Evolutionary conservation across 163 green algal species (phyloP).

Genomic region (Scenedesmus sp.): DNA sequence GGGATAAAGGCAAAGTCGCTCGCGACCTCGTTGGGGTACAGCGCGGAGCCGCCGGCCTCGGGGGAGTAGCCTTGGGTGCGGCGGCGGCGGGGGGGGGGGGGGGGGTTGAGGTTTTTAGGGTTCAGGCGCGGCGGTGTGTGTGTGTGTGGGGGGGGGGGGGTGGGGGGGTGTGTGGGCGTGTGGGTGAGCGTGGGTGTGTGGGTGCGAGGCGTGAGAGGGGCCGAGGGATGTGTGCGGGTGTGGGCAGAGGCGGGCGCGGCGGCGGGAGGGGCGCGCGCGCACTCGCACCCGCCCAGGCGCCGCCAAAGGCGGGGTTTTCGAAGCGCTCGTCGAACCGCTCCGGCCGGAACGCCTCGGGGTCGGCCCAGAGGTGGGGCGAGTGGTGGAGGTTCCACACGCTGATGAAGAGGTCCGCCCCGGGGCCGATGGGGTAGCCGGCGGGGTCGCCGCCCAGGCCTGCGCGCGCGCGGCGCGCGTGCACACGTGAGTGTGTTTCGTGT

Average conservation of each 20-base stretch:
- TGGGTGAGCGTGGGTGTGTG: no score
- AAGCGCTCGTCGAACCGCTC: slow-evolving; percentile 84
- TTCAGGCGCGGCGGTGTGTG: no score
- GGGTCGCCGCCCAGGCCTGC: slow-evolving; percentile 32
- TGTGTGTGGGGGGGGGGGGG: no score
- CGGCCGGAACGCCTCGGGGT: slow-evolving; percentile 91
- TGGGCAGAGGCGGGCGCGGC: no score
- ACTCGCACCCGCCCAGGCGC: slow-evolving; percentile 72
- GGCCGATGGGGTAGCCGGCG: slow-evolving; percentile 83
- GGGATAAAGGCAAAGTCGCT: slow-evolving; percentile 98
- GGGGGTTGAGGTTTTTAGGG: no score
- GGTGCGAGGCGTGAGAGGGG: no score
- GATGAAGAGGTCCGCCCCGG: slow-evolving; percentile 97
- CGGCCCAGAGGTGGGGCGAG: slow-evolving; percentile 87
- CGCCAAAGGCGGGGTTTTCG: slow-evolving; percentile 74
- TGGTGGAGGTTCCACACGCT: slow-evolving; percentile 96
- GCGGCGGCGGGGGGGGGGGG: no score
- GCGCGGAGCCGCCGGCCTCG: slow-evolving; percentile 58
- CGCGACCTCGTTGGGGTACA: slow-evolving; percentile 95
- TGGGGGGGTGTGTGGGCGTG: no score
- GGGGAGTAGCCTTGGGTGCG: slow-evolving; percentile 68
- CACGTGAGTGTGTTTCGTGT: no score
- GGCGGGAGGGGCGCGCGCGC: background rate
- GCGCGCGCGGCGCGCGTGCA: background rate
- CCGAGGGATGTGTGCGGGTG: no score